Conservation (phyloP, 257 asterid genomes). For the Scutellaria galericulata region DNA sequence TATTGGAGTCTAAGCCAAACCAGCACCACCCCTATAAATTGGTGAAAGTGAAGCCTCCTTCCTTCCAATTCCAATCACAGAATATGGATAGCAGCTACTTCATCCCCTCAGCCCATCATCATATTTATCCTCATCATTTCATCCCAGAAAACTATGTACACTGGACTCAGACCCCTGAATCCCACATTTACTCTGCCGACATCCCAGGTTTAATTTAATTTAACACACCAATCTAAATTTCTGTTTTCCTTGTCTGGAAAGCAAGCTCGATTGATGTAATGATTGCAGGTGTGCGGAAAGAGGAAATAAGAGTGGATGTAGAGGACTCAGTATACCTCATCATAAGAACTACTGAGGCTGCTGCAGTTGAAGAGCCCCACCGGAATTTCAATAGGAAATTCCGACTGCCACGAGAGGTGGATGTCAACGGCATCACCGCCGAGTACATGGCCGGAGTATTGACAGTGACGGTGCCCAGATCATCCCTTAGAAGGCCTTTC, state of each 20-base stretch:
- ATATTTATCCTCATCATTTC: constrained; percentile 43
- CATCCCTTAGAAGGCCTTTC: constrained; percentile 55
- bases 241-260: background rate
- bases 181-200: constrained; percentile 72
- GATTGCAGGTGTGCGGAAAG: constrained; percentile 64
- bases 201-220: constrained; percentile 66
- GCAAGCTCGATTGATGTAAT: background rate
- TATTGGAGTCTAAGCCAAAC: background rate
- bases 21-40: constrained; percentile 2
- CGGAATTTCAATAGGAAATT: constrained; percentile 62
- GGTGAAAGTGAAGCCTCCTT: background rate
- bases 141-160: constrained; percentile 66
- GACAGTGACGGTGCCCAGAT: constrained; percentile 64
- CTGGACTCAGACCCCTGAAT: constrained; percentile 72
- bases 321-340: constrained; percentile 68
- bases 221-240: background rate
- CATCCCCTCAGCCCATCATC: constrained; percentile 41
- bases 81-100: constrained; percentile 51
- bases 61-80: background rate
- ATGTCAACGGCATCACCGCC: constrained; percentile 62
- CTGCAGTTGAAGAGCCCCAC: constrained; percentile 30
- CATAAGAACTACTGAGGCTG: constrained; percentile 46
- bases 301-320: constrained; percentile 70
- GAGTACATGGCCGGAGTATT: constrained; percentile 66
- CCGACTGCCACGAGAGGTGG: constrained; percentile 67